These are phyloP conservation scores for Luffa acutangula DNA, from an alignment of 306 rosid species.

Conservation along the genomic window DNA sequence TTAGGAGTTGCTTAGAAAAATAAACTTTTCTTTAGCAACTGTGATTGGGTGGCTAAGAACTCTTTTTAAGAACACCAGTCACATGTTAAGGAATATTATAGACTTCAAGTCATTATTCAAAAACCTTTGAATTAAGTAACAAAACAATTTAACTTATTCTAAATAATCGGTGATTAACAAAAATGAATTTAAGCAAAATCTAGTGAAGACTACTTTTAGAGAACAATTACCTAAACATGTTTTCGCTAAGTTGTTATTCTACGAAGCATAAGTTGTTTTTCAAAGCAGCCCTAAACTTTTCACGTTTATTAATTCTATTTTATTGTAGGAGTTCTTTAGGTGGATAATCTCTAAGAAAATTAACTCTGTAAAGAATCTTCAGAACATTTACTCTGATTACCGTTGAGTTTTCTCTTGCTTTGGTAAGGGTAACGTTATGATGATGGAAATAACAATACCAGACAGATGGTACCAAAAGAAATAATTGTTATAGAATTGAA, in stretches of 20 bases:
- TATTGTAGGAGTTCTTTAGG: neutral
- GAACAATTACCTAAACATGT: neutral
- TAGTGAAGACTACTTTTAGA: neutral
- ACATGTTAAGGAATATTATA: neutral
- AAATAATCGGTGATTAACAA: neutral
- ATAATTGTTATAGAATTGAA: neutral
- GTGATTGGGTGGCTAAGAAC: neutral
- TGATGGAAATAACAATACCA: neutral
- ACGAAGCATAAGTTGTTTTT: neutral
- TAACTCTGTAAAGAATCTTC: neutral
- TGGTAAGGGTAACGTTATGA: neutral
- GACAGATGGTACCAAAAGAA: neutral
- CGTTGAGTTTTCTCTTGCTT: neutral
- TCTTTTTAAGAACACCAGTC: neutral
- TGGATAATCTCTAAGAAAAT: neutral
- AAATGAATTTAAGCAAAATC: neutral
- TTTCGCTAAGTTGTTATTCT: neutral
- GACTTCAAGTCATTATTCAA: neutral
- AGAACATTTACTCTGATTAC: neutral
- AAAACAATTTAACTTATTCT: neutral
- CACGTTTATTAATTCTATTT: neutral
- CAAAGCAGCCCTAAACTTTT: neutral
- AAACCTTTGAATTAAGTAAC: neutral
- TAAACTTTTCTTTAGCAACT: neutral
- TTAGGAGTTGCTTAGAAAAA: neutral